Conservation (phyloP, 441 rosid species). For the Arabidopsis lyrata region DNA sequence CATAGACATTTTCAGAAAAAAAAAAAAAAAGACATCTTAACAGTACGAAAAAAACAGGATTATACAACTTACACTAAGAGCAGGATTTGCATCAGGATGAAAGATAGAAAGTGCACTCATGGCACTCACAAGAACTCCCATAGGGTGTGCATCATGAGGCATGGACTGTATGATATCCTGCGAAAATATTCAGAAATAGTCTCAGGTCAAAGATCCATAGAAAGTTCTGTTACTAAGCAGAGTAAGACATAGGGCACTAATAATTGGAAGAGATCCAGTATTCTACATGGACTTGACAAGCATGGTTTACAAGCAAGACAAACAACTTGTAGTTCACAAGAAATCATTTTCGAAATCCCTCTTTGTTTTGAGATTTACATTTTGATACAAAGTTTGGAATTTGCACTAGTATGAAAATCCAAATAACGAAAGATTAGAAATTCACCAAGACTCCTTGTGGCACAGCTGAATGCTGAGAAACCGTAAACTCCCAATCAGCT, state of each 20-base stretch:
- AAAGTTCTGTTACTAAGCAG: not conserved
- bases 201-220: not conserved
- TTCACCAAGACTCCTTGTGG: constrained; percentile 91
- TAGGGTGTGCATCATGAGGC: constrained; percentile 99
- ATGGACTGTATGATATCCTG: constrained; percentile 93
- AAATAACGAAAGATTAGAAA: constrained; percentile 24
- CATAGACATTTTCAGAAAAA: not conserved
- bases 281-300: not conserved
- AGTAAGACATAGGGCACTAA: not conserved
- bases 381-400: not conserved
- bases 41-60: constrained; percentile 9
- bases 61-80: constrained; percentile 73
- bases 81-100: constrained; percentile 99
- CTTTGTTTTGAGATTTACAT: not conserved
- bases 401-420: not conserved
- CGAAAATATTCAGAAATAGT: constrained; percentile 32
- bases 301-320: too few species aligned
- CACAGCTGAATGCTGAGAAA: constrained; percentile 96
- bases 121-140: constrained; percentile 97
- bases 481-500: constrained; percentile 95
- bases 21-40: constrained; percentile 7
- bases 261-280: not conserved
- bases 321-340: not conserved
- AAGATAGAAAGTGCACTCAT: constrained; percentile 96
- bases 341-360: not conserved